Conservation (phyloP, 768 basidiomycete species). For the Pholiota conissans region DNA sequence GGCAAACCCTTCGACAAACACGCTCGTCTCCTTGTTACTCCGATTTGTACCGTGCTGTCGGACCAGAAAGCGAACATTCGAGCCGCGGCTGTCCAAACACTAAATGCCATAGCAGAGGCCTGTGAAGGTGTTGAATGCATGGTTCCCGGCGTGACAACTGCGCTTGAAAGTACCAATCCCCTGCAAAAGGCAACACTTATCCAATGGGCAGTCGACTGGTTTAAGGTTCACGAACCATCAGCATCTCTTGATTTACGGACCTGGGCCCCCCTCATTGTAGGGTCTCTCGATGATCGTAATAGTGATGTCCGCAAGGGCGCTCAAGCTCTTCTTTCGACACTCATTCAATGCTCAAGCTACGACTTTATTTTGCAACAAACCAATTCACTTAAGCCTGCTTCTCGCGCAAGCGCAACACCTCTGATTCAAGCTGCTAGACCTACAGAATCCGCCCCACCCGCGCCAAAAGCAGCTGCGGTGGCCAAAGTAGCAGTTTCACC, state of each 20-base stretch:
- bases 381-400: constrained; percentile 87
- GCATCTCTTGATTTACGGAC: constrained; percentile 64
- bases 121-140: constrained; percentile 85
- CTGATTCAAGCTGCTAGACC: constrained; percentile 85
- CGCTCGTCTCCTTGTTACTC: constrained; percentile 68
- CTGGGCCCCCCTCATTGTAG: constrained; percentile 65
- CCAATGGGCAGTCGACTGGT: constrained; percentile 79
- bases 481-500: constrained; percentile 33
- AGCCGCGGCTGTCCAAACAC: constrained; percentile 69
- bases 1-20: constrained; percentile 94
- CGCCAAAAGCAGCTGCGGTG: constrained; percentile 26
- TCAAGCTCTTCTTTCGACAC: constrained; percentile 71
- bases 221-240: constrained; percentile 61
- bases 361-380: constrained; percentile 88
- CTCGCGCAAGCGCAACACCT: constrained; percentile 78
- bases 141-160: constrained; percentile 74
- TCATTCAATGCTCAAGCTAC: constrained; percentile 77
- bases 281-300: constrained; percentile 87
- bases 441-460: constrained; percentile 27
- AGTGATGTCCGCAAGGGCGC: constrained; percentile 92
- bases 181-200: constrained; percentile 79
- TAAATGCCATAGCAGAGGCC: constrained; percentile 81
- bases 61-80: constrained; percentile 93
- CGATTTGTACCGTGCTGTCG: constrained; percentile 81
- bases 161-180: constrained; percentile 86